Evolutionary conservation across 495 filamentous ascomycete genomes (phyloP), one percentile per base, ranked within the genome.

Genomic region (Chaetomium tenue): DNA sequence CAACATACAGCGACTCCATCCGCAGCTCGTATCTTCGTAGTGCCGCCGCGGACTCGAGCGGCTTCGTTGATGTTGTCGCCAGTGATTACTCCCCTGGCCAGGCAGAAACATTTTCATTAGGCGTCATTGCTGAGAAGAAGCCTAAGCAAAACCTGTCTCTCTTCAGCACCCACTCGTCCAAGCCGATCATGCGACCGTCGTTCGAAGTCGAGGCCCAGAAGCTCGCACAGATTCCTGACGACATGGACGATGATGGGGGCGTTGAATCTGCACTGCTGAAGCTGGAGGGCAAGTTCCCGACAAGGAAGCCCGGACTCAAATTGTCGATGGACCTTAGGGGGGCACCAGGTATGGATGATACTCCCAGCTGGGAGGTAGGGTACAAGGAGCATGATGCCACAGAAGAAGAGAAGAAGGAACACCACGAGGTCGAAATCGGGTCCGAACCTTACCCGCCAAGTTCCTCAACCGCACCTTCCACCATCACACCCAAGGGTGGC

Each of bases 211-310:
- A 95, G 62, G 91, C 96, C 30, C 88, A 91, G 56, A 89, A 91
- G 68, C 87, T 98, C 66, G 91, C 93, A 11, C 86, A 89, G 61
- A 90, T 98, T 25, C 91, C 93, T 0, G 95, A 99, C 72, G 90
- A 93, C 64, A 65, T 76, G 25, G 82, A 87, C 60, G 90, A 91
- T 60, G 91, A 94, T 74, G 93, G 93, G n/a, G 93, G 93, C 22
- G 84, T 97, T 55, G 94, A 97, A 71, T 91, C 93, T 16, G 92
- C 94, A 7, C 71, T 99, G 65, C 76, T 93, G 65, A 98, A 97
- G 69, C 83, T 99, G 5, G 95, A 99, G 79, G 94, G 94, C 7
- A 92, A 89, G 69, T 95, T 86, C 75, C 81, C 87, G 23, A 23
- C 39, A 66, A 88, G 80, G 69, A 77, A 72, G 61, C 69, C 70